phyloP scores from a whole-genome alignment of 352 stramenopile species.

The Phytophthora pluvialis region DNA sequence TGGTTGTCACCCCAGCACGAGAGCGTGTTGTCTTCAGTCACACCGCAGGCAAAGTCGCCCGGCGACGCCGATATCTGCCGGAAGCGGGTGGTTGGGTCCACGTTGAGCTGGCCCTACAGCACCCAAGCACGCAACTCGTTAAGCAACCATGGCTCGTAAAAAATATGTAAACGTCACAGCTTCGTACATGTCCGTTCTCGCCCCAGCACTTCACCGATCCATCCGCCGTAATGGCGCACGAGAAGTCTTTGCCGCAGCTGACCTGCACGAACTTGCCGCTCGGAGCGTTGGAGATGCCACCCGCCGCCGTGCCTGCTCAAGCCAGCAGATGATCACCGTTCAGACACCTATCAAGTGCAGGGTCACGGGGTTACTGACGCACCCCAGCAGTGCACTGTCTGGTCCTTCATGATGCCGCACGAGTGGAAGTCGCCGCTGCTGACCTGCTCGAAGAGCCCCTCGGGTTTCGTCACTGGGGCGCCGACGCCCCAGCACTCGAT shows the following conservation, averaged over 20 bases:
- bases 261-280: conserved; percentile 78
- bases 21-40: conserved; percentile 58
- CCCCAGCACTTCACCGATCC: conserved; percentile 68
- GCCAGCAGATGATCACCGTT: neutral
- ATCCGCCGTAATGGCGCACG: conserved; percentile 60
- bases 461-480: conserved; percentile 51
- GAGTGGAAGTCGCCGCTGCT: conserved; percentile 84
- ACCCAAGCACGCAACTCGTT: conserved; percentile 5
- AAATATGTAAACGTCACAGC: neutral
- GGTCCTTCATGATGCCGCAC: conserved; percentile 83
- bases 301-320: conserved; percentile 39
- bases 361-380: neutral
- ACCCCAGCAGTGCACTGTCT: conserved; percentile 81
- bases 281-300: conserved; percentile 45
- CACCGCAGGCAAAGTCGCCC: conserved; percentile 69
- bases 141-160: conserved; percentile 1
- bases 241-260: conserved; percentile 74
- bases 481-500: conserved; percentile 79
- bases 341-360: neutral
- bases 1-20: conserved; percentile 84
- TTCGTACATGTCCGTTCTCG: conserved; percentile 59
- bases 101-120: conserved; percentile 57
- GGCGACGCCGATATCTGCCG: conserved; percentile 70
- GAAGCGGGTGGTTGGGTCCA: conserved; percentile 46
- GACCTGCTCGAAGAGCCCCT: conserved; percentile 82